Base-by-base conservation (phyloP, 2,329 filamentous ascomycete species). In the Xylariaceae sp. region DNA sequence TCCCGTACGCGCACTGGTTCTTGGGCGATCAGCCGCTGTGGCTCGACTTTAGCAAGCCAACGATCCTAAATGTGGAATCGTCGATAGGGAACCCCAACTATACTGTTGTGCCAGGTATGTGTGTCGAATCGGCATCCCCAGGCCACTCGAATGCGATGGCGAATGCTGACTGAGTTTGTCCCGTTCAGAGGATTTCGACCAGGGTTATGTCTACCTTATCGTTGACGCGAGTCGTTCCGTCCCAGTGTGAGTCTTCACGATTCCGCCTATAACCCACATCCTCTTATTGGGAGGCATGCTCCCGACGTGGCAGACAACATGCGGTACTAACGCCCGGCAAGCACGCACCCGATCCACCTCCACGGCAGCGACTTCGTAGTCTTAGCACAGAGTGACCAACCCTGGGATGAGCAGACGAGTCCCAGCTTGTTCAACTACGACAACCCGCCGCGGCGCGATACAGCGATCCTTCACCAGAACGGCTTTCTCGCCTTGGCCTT, bases 301-400 rank as follows among this genome's bases (percentile, higher is more conserved):
- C 36, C n/a, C n/a, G n/a, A 37, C 15, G 12, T 37, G 36, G 5
- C 57, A 37, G 15, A 15, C 36, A 34, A 10, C 3, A 34, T 34
- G 12, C 36, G 61, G 26, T 55, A 57, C 21, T 42, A 8, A 16
- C 36, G 10, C 32, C 3, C 32, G 64, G 56, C 22, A 62, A 41
- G 40, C 18, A 42, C 72, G 8, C 75, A 77, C 57, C 74, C 74
- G 0, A 74, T 77, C 62, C 76, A 80, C 64, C 67, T 80, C 9
- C 77, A 80, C 63, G 77, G 77, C 8, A 76, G 78, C 57, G 72
- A 78, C 48, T 79, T 80, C 65, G 73, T 70, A 54, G 64, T 79
- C 12, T 60, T 79, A 5, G 66, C 68, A 13, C 56, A 71, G 65
- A 62, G 62, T 40, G 39, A 16, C 7, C 40, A 37, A 2, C 32